Base-by-base conservation (phyloP, 345 rosid genomes). In the Trapa incisa region DNA sequence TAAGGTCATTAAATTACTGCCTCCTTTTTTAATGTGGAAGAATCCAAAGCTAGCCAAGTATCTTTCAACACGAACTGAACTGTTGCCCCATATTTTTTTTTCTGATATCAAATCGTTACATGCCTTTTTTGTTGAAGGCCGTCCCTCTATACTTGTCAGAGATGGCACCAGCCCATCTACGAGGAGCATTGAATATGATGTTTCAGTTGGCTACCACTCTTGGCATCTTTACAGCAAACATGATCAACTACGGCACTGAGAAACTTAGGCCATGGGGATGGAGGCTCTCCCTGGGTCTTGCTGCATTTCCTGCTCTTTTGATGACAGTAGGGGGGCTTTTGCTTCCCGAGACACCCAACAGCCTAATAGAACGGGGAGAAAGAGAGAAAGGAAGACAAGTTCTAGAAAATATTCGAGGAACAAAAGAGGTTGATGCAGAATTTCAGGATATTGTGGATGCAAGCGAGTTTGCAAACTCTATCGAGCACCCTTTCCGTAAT, bases 251-350 rank as follows among this genome's bases (percentile, higher is more conserved):
- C 17, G 92, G 97, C 68, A 94, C 97, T 3, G 86, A 89, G 56
- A 78, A 91, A 80, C 85, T 91, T 14, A 77, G 70, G 16, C 87
- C 94, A 1, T 91, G 89, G 96, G 97, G 99, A 41, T 94, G 96
- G 99, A 91, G 99, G 81, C 84, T 94, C 47, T 94, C 99, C 50
- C 83, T 94, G 0, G 99, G 99, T 37, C 74, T 94, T 47, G 97
- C 99, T 15, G 96, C 95, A 29, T 69, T 68, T 32, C 99, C 97
- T 0, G 97, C 99, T 45, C 3, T 77, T 1, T n/a, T 91, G 53
- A 94, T 94, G 99, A 84, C 91, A 0, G 65, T 85, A 12, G 97
- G 99, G 57, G 99, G 97, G 22, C 70, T 79, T 52, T 38, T 79
- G 65, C 81, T 94, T 57, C 89, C 96, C 0, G 99, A 91, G 70